Evolutionary conservation across 768 basidiomycete species (phyloP), one percentile per base, ranked within the genome.

Genomic region (Scleroderma bovista): DNA sequence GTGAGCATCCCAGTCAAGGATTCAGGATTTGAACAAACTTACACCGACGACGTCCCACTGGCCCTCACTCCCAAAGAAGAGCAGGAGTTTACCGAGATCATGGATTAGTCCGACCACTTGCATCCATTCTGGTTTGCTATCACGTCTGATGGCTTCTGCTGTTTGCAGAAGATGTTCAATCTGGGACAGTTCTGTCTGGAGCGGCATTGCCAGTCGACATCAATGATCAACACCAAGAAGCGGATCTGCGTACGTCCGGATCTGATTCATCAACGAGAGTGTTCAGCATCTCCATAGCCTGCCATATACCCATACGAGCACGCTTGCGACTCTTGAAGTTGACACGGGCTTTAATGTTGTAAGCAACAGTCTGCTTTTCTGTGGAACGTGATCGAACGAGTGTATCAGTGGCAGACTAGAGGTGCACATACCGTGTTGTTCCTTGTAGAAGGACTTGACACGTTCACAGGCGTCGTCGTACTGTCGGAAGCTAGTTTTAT

Each of bases 41-140:
- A 87, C 87, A 44, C 92, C 93, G 23, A 95, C 93, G 44, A 94
- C 92, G 54, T 93, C 92, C 93, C 93, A 95, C 69, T 94, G 92
- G 7, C 92, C 92, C 63, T 89, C 75, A 2, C 88, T 87, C 24
- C 83, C 87, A 62, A 91, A 92, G 55, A 94, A 75, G 64, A 83
- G 80, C 13, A 94, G 69, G 5, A 95, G 76, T 65, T 95, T 95
- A 47, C 93, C 93, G 42, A 94, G 79, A 66, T 94, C 92, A 60
- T 94, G 92, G 36, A 93, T 77, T n/a, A 93, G 78, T 3, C 91
- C 91, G 26, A 87, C 80, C 49, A 91, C 79, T 72, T 91, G 88
- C 89, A 92, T 91, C 89, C 89, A 92, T 54, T 93, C 89, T 0
- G 89, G 90, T 62, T 89, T 88, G 0, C 88, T 89, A 54, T 92